Evolutionary conservation across 2,329 filamentous ascomycete species (phyloP), one percentile per base, ranked within the genome.

Genomic region (Fusarium guadeloupense): DNA sequence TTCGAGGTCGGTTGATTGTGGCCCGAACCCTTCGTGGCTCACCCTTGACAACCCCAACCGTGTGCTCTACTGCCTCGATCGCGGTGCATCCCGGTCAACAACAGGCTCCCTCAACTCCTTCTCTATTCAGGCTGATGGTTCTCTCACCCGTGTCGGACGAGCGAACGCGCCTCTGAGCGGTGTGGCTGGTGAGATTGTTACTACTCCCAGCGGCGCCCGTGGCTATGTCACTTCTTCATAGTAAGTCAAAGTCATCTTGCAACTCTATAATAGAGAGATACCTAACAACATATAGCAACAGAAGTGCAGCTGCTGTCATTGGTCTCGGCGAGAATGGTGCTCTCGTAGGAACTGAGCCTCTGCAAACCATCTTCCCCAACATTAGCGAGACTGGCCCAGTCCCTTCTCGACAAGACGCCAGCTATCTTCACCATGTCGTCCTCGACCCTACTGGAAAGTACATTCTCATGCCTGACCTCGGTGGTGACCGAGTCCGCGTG

Each of bases 101-200:
- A 53, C 67, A 4, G 67, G 67, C 1, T 61, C 67, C 0, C 9
- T 69, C 10, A 69, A 69, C 49, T 69, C 67, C 1, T 69, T 69
- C 45, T 55, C 51, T 0, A 52, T 69, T 1, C 50, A 42, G 1
- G 16, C 25, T 9, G 46, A 45, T 3, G 67, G 67, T 13, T 44
- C 37, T 14, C 38, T 69, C 6, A 45, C 30, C 4, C 53, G 34
- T 5, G 41, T 69, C 21, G 48, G 38, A 2, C 54, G 67, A 0
- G 51, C 69, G 4, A 51, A 37, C 4, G 67, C 67, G 0, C 55
- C 55, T 1, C 20, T 40, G 6, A 66, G 46, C 2, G 65, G 56
- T 3, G 67, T 69, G 0, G 67, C 67, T 17, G 67, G 67, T 1
- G 60, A 53, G 3, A 53, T 69, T 2, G 13, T 69, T 4, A 68